A percentile compares a stretch with the other conserved stretches of the same genome.
These are phyloP conservation scores for Fusarium mangiferae DNA, from an alignment of 2,329 filamentous ascomycete genomes.

Conservation along the genomic window DNA sequence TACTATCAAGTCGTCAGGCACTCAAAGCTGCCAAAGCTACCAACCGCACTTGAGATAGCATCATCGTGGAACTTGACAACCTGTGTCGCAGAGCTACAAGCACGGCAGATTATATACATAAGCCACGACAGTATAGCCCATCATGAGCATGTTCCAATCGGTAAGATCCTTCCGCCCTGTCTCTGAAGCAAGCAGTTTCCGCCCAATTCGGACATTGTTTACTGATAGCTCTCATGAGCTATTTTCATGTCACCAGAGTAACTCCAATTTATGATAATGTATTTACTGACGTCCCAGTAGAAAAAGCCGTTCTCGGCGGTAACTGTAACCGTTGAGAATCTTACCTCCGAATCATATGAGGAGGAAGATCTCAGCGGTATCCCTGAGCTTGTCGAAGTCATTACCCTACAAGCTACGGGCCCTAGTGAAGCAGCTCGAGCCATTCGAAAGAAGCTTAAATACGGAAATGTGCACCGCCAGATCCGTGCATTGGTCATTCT, in stretches of 20 bases:
- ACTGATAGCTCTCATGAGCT: slow-evolving; percentile 9
- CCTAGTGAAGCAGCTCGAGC: slow-evolving; percentile 91
- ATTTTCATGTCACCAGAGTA: slow-evolving; percentile 19
- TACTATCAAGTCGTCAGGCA: slow-evolving; percentile 15
- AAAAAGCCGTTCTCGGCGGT: slow-evolving; percentile 91
- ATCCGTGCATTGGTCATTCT: slow-evolving; percentile 88
- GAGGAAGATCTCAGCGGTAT: slow-evolving; percentile 93
- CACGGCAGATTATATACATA: neutral
- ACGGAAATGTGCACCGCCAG: slow-evolving; percentile 93
- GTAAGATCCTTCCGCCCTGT: slow-evolving; percentile 23
- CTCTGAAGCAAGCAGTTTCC: neutral
- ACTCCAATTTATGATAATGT: neutral
- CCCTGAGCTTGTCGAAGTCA: slow-evolving; percentile 92
- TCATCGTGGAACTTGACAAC: slow-evolving; percentile 2
- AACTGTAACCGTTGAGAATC: slow-evolving; percentile 88
- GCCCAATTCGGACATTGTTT: neutral
- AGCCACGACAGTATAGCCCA: neutral
- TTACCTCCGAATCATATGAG: slow-evolving; percentile 89
- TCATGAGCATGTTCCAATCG: slow-evolving; percentile 46
- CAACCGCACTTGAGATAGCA: slow-evolving; percentile 29
- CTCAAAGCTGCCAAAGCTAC: slow-evolving; percentile 13
- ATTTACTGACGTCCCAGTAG: slow-evolving; percentile 28
- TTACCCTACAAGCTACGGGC: slow-evolving; percentile 87
- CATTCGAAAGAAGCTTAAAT: slow-evolving; percentile 98
- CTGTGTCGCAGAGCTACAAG: neutral